These are phyloP conservation scores for Schizosaccharomyces octosporus DNA, from an alignment of 805 yeast species.

Conservation along the genomic window DNA sequence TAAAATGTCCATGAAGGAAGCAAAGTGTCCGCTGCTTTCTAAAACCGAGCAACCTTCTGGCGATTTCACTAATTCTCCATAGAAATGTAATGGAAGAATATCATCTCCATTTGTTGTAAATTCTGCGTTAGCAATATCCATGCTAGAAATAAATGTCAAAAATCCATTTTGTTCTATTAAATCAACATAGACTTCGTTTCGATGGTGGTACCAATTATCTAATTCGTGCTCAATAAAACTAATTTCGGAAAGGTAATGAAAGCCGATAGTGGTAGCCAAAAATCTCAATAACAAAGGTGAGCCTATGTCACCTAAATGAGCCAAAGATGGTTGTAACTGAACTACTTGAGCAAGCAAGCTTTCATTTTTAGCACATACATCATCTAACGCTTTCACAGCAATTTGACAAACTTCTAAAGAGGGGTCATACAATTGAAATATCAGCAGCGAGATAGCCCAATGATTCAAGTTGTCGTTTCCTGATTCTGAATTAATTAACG, in stretches of 20 bases:
- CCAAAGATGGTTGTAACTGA: slow-evolving; percentile 28
- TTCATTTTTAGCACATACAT: slow-evolving; percentile 22
- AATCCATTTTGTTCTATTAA: slow-evolving; percentile 8
- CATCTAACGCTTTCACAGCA: slow-evolving; percentile 31
- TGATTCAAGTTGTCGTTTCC: slow-evolving; percentile 10
- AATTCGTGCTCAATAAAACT: slow-evolving; percentile 43
- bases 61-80: slow-evolving; percentile 56
- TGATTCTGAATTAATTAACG: slow-evolving; percentile 8
- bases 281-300: slow-evolving; percentile 37
- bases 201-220: slow-evolving; percentile 33
- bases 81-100: slow-evolving; percentile 37
- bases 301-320: slow-evolving; percentile 26
- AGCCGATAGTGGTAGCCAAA: slow-evolving; percentile 44
- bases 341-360: slow-evolving; percentile 27
- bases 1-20: slow-evolving; percentile 12
- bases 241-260: slow-evolving; percentile 31
- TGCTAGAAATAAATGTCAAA: slow-evolving; percentile 2
- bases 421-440: slow-evolving; percentile 46
- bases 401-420: slow-evolving; percentile 28
- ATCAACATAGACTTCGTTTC: slow-evolving; percentile 8
- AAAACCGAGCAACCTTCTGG: slow-evolving; percentile 52
- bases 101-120: neutral
- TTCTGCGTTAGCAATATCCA: neutral
- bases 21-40: slow-evolving; percentile 21
- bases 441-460: slow-evolving; percentile 31